phyloP scores from a whole-genome alignment of 352 stramenopile species.

The Elongisporangium senticosum region DNA sequence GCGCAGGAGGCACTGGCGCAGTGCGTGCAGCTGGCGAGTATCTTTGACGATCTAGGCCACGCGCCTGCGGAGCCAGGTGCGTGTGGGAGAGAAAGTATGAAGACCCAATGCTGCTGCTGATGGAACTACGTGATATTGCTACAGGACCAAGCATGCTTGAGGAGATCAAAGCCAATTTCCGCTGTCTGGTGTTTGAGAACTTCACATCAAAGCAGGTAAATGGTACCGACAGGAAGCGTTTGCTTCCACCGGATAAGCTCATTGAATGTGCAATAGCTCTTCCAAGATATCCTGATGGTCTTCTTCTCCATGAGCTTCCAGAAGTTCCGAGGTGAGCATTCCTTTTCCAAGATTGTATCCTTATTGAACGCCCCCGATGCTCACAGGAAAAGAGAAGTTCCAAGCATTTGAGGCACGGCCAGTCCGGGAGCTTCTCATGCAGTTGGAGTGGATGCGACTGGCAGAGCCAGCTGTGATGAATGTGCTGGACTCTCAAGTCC shows the following conservation, averaged over 20 bases:
- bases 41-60: conserved; percentile 33
- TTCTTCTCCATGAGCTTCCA: conserved; percentile 78
- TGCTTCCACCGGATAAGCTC: background rate
- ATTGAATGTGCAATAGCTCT: conserved; percentile 19
- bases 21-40: conserved; percentile 56
- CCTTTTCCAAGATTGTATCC: background rate
- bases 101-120: background rate
- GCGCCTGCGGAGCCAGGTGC: conserved; percentile 6
- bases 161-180: conserved; percentile 40
- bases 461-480: conserved; percentile 39
- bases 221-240: background rate
- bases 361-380: background rate
- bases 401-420: conserved; percentile 40
- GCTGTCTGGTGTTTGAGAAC: conserved; percentile 53
- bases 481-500: conserved; percentile 54
- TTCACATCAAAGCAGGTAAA: conserved; percentile 15
- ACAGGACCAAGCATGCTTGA: conserved; percentile 31
- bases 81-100: background rate
- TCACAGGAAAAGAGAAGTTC: conserved; percentile 37
- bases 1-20: conserved; percentile 64
- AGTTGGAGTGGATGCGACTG: conserved; percentile 55
- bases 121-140: background rate
- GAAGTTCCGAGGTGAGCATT: conserved; percentile 27
- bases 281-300: conserved; percentile 56
- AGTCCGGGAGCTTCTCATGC: conserved; percentile 42